Evolutionary conservation across 2,329 filamentous ascomycete species (phyloP).

Genomic region (Monilinia vaccinii-corymbosi): DNA sequence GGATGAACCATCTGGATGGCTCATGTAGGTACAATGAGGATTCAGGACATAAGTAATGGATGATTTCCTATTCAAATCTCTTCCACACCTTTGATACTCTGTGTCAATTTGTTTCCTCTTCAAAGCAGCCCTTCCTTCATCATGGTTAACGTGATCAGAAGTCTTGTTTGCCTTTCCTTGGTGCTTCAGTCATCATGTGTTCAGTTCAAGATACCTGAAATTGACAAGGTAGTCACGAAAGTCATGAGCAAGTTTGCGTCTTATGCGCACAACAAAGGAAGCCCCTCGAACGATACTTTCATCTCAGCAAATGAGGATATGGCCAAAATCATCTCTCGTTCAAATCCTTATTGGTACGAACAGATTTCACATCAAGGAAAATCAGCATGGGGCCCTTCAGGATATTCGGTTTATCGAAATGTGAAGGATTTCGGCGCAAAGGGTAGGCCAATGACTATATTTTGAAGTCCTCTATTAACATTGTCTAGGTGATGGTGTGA

Average conservation of each 20-base stretch:
- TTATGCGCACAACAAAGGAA: constrained; percentile 7
- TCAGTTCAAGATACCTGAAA: constrained; percentile 8
- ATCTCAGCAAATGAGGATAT: constrained; percentile 5
- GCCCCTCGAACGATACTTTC: not conserved
- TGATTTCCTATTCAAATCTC: not conserved
- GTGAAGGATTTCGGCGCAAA: constrained; percentile 15
- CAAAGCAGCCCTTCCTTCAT: not conserved
- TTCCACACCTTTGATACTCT: not conserved
- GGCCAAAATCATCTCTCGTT: constrained; percentile 3
- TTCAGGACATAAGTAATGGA: not conserved
- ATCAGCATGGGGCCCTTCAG: constrained; percentile 14
- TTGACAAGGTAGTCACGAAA: constrained; percentile 4
- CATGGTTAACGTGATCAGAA: constrained; percentile 2
- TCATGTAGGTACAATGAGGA: not conserved
- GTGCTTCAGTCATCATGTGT: constrained; percentile 7
- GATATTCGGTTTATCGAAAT: constrained; percentile 15
- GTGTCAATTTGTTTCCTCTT: not conserved
- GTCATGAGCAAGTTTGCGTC: constrained; percentile 5
- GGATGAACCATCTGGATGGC: not conserved
- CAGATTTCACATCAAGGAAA: constrained; percentile 15
- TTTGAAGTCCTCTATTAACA: constrained; percentile 26
- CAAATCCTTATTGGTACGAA: constrained; percentile 18
- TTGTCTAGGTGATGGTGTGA: constrained; percentile 39
- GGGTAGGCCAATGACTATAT: not conserved
- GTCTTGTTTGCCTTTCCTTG: not conserved